A percentile compares a stretch with the other conserved stretches of the same genome.
Evolutionary conservation across 2,329 filamentous ascomycete species (phyloP).

Genomic region (Daldinia eschscholtzii): DNA sequence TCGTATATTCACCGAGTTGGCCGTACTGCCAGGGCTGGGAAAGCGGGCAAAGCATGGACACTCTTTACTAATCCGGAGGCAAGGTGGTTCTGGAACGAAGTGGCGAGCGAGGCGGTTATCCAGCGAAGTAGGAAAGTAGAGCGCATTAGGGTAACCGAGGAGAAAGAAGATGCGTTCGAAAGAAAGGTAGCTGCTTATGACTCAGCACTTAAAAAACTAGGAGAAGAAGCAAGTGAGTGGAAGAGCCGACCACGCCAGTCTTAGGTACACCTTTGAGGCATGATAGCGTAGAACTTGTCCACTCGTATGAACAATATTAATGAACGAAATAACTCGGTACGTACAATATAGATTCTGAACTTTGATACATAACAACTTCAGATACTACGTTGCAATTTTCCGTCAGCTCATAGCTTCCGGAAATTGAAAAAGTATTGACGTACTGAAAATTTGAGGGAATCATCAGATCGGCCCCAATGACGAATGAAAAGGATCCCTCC

Average conservation of each 20-base stretch:
- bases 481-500: neutral
- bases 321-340: neutral
- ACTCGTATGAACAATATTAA: neutral
- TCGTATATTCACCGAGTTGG: conserved; percentile 94
- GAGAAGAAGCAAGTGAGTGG: conserved; percentile 65
- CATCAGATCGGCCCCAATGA: neutral
- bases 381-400: neutral
- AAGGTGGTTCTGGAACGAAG: conserved; percentile 91
- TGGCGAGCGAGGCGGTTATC: conserved; percentile 66
- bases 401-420: too few relatives aligned
- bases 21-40: conserved; percentile 86
- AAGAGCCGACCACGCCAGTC: conserved; percentile 10
- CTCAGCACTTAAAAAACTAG: conserved; percentile 71
- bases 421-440: neutral
- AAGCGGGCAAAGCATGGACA: conserved; percentile 84
- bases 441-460: neutral
- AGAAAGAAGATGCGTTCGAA: conserved; percentile 61
- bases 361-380: neutral
- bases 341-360: neutral
- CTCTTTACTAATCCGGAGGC: conserved; percentile 85
- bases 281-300: neutral
- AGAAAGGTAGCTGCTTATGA: conserved; percentile 64
- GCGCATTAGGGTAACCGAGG: conserved; percentile 59
- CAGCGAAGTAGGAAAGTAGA: conserved; percentile 61
- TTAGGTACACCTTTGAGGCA: neutral